Evolutionary conservation across 1,284 basidiomycete species (phyloP).

Genomic region (Cutaneotrichosporon spelunceum): DNA sequence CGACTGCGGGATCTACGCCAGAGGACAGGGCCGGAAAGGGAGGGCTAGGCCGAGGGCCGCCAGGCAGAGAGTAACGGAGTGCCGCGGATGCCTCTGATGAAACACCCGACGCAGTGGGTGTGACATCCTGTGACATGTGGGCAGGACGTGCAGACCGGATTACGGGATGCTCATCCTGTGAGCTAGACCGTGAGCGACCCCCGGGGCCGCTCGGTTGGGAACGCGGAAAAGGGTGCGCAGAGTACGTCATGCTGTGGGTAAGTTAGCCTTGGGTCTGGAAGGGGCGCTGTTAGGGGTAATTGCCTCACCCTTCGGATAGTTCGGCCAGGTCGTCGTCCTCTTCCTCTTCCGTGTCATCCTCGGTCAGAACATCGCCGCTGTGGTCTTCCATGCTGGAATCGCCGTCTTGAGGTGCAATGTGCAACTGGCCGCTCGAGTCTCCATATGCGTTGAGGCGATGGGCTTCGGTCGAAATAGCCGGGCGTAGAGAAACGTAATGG

Average conservation of each 20-base stretch:
- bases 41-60: constrained; percentile 19
- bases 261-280: constrained; percentile 8
- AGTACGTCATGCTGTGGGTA: constrained; percentile 12
- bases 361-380: constrained; percentile 21
- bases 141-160: constrained; percentile 21
- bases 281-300: constrained; percentile 6
- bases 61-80: constrained; percentile 6
- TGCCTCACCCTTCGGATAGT: constrained; percentile 16
- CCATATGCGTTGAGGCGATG: constrained; percentile 87
- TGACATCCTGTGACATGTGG: constrained; percentile 12
- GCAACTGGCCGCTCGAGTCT: constrained; percentile 37
- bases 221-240: constrained; percentile 16
- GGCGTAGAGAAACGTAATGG: constrained; percentile 61
- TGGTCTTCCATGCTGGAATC: constrained; percentile 21
- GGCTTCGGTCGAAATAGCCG: constrained; percentile 78
- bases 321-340: constrained; percentile 39
- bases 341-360: constrained; percentile 35
- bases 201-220: constrained; percentile 3
- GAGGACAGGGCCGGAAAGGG: constrained; percentile 31
- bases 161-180: constrained; percentile 16
- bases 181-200: constrained; percentile 16
- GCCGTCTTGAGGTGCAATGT: constrained; percentile 25
- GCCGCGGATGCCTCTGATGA: constrained; percentile 10
- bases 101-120: constrained; percentile 4
- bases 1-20: constrained; percentile 15